phyloP scores from a whole-genome alignment of 116 monocot genomes.

The Papilionanthe hybrid region DNA sequence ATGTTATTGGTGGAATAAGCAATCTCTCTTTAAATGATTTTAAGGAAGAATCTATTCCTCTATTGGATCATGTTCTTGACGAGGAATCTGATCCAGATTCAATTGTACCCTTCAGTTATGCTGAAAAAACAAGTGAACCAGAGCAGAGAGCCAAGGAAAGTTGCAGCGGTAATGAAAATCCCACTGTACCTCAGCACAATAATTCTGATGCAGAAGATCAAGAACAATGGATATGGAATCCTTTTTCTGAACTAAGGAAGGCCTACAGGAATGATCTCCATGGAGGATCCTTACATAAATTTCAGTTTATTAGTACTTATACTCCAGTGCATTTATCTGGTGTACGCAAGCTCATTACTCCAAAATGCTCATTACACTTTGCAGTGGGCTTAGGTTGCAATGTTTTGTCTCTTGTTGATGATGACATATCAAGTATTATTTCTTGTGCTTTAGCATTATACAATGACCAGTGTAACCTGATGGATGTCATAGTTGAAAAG shows the following conservation, averaged over 20 bases:
- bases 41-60: conserved; percentile 15
- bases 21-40: neutral
- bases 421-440: conserved; percentile 93
- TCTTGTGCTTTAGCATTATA: conserved; percentile 54
- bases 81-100: conserved; percentile 13
- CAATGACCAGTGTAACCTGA: conserved; percentile 19
- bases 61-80: conserved; percentile 13
- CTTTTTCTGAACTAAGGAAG: conserved; percentile 49
- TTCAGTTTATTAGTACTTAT: conserved; percentile 51
- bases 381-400: conserved; percentile 39
- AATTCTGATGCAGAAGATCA: conserved; percentile 15
- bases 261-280: conserved; percentile 47
- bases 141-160: neutral
- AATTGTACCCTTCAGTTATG: conserved; percentile 9
- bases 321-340: conserved; percentile 43
- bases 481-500: conserved; percentile 12
- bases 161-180: neutral
- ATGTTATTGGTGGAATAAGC: neutral
- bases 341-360: conserved; percentile 20
- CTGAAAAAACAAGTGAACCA: conserved; percentile 3
- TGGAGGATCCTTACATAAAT: conserved; percentile 38
- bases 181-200: neutral
- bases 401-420: conserved; percentile 57
- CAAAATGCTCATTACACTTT: conserved; percentile 34
- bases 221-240: conserved; percentile 67